Conservation (phyloP, 2,329 filamentous ascomycete genomes). For the Aspergillus ochraceoroseus region DNA sequence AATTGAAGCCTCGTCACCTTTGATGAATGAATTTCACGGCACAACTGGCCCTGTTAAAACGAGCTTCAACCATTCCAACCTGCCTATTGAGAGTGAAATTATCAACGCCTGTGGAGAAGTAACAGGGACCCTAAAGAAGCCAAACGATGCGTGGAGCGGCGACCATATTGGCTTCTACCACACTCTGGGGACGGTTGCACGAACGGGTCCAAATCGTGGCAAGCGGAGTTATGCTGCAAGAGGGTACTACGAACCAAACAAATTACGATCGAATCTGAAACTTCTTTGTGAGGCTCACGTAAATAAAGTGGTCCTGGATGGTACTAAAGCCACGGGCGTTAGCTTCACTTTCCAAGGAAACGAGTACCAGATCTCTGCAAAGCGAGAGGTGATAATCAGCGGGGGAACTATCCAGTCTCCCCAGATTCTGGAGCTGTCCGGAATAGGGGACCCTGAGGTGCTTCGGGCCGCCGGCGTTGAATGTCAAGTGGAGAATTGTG, state of each 20-base stretch:
- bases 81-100: conserved; percentile 19
- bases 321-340: conserved; percentile 28
- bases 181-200: conserved; percentile 29
- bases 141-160: conserved; percentile 35
- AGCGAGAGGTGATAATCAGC: conserved; percentile 54
- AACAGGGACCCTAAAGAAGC: conserved; percentile 8
- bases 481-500: conserved; percentile 42
- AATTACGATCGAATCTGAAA: conserved; percentile 43
- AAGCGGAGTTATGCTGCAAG: conserved; percentile 41
- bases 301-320: conserved; percentile 25
- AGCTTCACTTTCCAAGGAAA: conserved; percentile 17
- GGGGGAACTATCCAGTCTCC: conserved; percentile 56
- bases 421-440: conserved; percentile 57
- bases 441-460: conserved; percentile 50
- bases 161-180: conserved; percentile 37
- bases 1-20: not conserved
- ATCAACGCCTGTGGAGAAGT: conserved; percentile 21
- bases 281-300: conserved; percentile 46
- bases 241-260: conserved; percentile 38
- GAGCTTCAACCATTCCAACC: conserved; percentile 1
- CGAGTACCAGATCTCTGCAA: conserved; percentile 25
- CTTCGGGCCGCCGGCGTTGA: conserved; percentile 41
- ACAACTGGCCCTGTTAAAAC: conserved; percentile 4
- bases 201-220: conserved; percentile 22
- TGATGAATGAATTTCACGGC: conserved; percentile 4